Evolutionary conservation across 2,329 filamentous ascomycete genomes (phyloP).

Genomic region (Penicillium olsonii): DNA sequence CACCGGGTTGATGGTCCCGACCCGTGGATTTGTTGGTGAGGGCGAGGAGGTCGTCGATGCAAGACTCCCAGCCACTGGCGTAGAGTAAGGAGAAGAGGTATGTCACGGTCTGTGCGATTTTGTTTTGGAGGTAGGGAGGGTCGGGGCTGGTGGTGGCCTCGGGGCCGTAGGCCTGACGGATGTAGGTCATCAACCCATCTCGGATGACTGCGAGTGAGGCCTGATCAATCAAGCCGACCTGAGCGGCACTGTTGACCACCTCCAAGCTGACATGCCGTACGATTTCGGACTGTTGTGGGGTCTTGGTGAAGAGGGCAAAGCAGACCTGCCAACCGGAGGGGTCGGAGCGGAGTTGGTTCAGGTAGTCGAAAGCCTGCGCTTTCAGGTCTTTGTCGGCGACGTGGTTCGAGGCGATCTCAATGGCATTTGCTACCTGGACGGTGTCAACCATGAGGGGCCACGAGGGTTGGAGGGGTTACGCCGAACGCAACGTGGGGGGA

Average conservation of each 20-base stretch:
- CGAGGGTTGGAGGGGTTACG: conserved; percentile 13
- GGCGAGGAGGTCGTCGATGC: conserved; percentile 85
- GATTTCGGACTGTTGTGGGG: conserved; percentile 74
- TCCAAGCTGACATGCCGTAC: conserved; percentile 88
- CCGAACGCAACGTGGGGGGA: conserved; percentile 1
- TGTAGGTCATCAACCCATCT: conserved; percentile 78
- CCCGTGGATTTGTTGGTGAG: conserved; percentile 66
- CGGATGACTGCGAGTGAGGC: conserved; percentile 74
- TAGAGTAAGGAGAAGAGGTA: conserved; percentile 90
- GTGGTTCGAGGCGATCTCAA: conserved; percentile 89
- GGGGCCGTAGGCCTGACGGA: conserved; percentile 71
- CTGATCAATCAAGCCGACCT: conserved; percentile 73
- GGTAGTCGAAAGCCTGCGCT: conserved; percentile 66
- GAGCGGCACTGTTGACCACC: conserved; percentile 87
- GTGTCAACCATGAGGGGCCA: conserved; percentile 25
- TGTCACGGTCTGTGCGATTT: conserved; percentile 92
- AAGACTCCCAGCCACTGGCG: conserved; percentile 79
- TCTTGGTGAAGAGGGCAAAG: conserved; percentile 78
- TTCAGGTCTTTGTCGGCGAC: conserved; percentile 73
- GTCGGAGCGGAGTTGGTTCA: conserved; percentile 75
- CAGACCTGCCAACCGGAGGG: conserved; percentile 89
- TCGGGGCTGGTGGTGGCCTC: conserved; percentile 61
- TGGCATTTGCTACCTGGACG: conserved; percentile 82
- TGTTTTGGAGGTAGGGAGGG: conserved; percentile 82
- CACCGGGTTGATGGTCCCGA: conserved; percentile 71